phyloP scores from a whole-genome alignment of 2,329 filamentous ascomycete species.

The Epichloe typhina region DNA sequence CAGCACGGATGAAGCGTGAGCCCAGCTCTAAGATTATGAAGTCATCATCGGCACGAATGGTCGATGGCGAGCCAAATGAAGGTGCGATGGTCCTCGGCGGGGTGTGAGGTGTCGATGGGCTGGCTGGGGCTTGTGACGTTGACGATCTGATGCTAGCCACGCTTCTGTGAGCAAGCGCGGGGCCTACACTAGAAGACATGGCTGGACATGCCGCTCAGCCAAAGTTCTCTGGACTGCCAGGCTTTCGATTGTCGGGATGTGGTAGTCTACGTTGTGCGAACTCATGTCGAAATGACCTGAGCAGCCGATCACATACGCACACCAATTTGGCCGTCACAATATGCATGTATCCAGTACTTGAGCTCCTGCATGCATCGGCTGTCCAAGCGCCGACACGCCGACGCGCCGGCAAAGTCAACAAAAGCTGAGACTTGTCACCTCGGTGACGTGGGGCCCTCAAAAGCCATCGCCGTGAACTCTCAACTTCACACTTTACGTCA shows the following conservation, averaged over 20 bases:
- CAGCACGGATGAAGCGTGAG: slow-evolving; percentile 62
- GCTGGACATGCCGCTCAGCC: slow-evolving; percentile 1
- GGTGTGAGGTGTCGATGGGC: slow-evolving; percentile 44
- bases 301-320: not conserved
- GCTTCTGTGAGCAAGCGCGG: slow-evolving; percentile 41
- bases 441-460: slow-evolving; percentile 16
- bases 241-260: not conserved
- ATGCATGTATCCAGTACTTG: not conserved
- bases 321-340: not conserved
- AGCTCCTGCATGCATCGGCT: not conserved
- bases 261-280: not conserved
- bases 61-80: slow-evolving; percentile 44
- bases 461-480: not conserved
- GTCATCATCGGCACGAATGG: slow-evolving; percentile 68
- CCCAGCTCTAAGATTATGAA: slow-evolving; percentile 73
- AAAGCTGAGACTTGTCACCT: slow-evolving; percentile 10
- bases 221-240: too few species aligned
- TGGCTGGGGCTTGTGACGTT: slow-evolving; percentile 19
- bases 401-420: slow-evolving; percentile 19
- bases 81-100: slow-evolving; percentile 42
- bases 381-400: slow-evolving; percentile 15
- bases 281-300: not conserved
- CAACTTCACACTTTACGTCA: not conserved
- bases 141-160: slow-evolving; percentile 43
- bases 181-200: slow-evolving; percentile 32